Evolutionary conservation across 306 rosid species (phyloP), one percentile per base, ranked within the genome.

Genomic region (Pyrus communis): DNA sequence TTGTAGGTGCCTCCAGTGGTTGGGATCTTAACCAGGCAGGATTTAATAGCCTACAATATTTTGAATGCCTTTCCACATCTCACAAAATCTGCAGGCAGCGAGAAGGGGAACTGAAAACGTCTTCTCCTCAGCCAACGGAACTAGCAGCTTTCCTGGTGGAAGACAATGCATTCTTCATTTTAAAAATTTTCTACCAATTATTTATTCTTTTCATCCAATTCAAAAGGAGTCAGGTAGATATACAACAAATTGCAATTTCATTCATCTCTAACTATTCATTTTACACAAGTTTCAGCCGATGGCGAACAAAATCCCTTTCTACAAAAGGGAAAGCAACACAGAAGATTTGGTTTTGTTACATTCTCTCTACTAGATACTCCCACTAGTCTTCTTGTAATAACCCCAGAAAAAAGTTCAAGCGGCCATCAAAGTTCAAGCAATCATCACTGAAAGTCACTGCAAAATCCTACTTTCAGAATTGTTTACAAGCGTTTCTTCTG

Each of bases 1-100:
- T 69, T 81, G 63, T 71, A 93, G 97, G 90, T 84, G 78, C 86
- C 88, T 69, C 94, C 98, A 3, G 88, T 90, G 52, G 83, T 88
- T 71, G 98, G 97, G 66, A 91, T 91, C 65, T 86, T 93, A 88
- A 93, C 97, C 52, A 81, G 98, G 84, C 96, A 90, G 80, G 98
- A 93, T 79, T 84, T 93, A 30, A 85, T 82, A 42, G 88, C 96
- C 27, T 43, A 88, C 81, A 93, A 93, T 83, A 90, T 93, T 84
- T 83, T 88, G 85, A 78, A 82, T 40, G 91, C 91, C 57, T 90
- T 90, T 78, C 97, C 97, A 69, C 83, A 91, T 81, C 83, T 91
- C 80, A 85, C 45, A 69, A 88, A 83, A 68, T 38, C 87, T 25
- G 85, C 83, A 79, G 19, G 83, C 77, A 74, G 87, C 69, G 87